These are phyloP conservation scores for Hypoxylon cercidicola DNA, from an alignment of 495 filamentous ascomycete species.

Conservation along the genomic window DNA sequence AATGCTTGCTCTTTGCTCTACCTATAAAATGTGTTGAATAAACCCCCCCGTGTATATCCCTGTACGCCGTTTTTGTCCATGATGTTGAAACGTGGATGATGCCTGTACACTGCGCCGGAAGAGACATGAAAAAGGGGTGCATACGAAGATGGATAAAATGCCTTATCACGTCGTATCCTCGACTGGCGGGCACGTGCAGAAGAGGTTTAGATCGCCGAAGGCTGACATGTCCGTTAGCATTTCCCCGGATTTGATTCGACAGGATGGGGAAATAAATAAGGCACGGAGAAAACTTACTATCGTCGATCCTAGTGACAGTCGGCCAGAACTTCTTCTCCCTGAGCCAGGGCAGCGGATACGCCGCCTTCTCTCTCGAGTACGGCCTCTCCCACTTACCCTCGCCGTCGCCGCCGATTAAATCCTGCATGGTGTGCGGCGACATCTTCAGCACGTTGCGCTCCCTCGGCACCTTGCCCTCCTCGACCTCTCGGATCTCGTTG, in stretches of 20 bases:
- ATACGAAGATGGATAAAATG: conserved; percentile 25
- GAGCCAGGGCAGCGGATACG: conserved; percentile 86
- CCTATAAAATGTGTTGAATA: conserved; percentile 36
- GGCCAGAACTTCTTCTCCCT: conserved; percentile 99
- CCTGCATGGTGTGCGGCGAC: conserved; percentile 87
- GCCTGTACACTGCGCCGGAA: conserved; percentile 23
- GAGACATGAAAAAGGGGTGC: not conserved
- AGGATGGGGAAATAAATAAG: conserved; percentile 9
- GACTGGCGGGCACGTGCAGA: conserved; percentile 94
- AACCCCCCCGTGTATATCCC: conserved; percentile 16
- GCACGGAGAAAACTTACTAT: conserved; percentile 69
- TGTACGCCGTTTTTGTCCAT: conserved; percentile 41
- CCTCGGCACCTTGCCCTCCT: conserved; percentile 79
- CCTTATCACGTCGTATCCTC: conserved; percentile 65
- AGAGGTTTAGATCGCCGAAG: conserved; percentile 91
- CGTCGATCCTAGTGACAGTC: conserved; percentile 86
- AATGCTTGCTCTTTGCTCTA: conserved; percentile 22
- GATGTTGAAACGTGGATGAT: conserved; percentile 47
- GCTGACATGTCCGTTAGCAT: conserved; percentile 61
- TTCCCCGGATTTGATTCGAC: conserved; percentile 7
- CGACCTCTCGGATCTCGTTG: conserved; percentile 83
- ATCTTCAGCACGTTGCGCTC: conserved; percentile 93
- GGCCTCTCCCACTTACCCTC: conserved; percentile 75
- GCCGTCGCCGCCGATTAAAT: conserved; percentile 72
- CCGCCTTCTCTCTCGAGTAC: conserved; percentile 85